These are phyloP conservation scores for Saturnispora diversa DNA, from an alignment of 805 yeast species.

Conservation along the genomic window DNA sequence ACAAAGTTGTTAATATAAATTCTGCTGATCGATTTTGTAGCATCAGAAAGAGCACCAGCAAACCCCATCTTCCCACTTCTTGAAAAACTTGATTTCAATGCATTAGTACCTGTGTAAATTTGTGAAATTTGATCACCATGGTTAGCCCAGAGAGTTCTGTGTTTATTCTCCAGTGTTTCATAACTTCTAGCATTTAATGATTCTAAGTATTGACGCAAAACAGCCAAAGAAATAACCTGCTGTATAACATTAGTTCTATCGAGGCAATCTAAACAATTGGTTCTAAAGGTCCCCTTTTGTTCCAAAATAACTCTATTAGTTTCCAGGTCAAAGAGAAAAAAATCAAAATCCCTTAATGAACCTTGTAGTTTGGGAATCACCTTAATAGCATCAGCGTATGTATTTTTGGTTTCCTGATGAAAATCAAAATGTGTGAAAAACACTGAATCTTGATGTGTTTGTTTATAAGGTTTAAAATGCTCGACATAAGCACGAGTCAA, in stretches of 20 bases:
- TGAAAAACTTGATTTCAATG: slow-evolving; percentile 88
- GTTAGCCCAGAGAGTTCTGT: slow-evolving; percentile 93
- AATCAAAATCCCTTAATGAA: slow-evolving; percentile 72
- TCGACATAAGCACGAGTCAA: slow-evolving; percentile 57
- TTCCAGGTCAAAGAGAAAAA: slow-evolving; percentile 61
- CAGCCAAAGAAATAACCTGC: slow-evolving; percentile 70
- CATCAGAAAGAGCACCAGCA: slow-evolving; percentile 96
- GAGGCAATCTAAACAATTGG: slow-evolving; percentile 90
- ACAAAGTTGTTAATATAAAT: slow-evolving; percentile 94
- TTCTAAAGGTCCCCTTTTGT: slow-evolving; percentile 86
- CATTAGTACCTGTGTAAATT: slow-evolving; percentile 96
- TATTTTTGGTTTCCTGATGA: slow-evolving; percentile 86
- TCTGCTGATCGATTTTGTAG: slow-evolving; percentile 89
- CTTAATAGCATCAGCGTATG: slow-evolving; percentile 73
- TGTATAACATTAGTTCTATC: slow-evolving; percentile 90
- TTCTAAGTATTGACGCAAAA: slow-evolving; percentile 46
- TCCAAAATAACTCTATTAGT: slow-evolving; percentile 51
- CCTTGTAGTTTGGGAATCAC: slow-evolving; percentile 56
- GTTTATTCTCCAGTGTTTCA: slow-evolving; percentile 57
- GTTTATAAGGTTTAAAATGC: slow-evolving; percentile 41
- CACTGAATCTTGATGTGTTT: slow-evolving; percentile 33
- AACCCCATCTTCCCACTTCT: slow-evolving; percentile 93
- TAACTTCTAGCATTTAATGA: slow-evolving; percentile 25
- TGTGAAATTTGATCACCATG: slow-evolving; percentile 95
- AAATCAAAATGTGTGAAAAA: slow-evolving; percentile 83